Evolutionary conservation across 2,329 filamentous ascomycete genomes (phyloP), one percentile per base, ranked within the genome.

Genomic region (Leptographium lundbergii): DNA sequence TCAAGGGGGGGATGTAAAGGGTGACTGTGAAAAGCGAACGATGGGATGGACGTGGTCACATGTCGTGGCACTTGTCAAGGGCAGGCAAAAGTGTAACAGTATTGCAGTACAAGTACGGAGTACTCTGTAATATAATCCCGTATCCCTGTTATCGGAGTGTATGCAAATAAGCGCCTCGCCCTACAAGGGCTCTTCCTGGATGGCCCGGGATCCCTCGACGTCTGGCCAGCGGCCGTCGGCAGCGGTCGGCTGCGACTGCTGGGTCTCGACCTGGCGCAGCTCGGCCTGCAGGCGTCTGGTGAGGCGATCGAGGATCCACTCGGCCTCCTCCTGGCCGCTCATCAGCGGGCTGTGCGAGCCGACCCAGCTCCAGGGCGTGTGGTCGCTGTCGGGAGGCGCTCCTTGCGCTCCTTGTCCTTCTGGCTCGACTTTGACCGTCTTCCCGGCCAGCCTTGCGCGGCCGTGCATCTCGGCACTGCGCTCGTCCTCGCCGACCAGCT

Each of bases 251-350:
- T 45, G 19, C 34, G n/a, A n/a, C 42, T 56, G 13, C 27, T 24
- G 19, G 2, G 25, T 13, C 32, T 67, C 67, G 5, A 59, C 57
- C 53, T 71, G 36, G 22, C 19, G 71, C 51, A 81, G 67, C 69
- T 81, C 77, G 14, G 72, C 69, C 56, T 80, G 76, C 45, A 91
- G 72, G 60, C 73, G 78, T 57, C 75, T 74, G 61, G 79, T 79
- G 57, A 91, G 69, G 61, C 81, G 76, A 61, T 89, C 83, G 48
- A 90, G 69, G 42, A 91, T 81, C 87, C 87, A 91, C 67, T 89
- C 81, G 17, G 82, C 79, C 71, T 91, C 87, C 59, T 81, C 80
- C 66, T 83, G 79, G 54, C 78, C 77, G 3, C 85, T 81, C 81
- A 89, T 85, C 14, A 91, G 74, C 4, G 87, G 87, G 63, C 83